Evolutionary conservation across 768 basidiomycete species (phyloP).

Genomic region (Termitomyces eurrhizus): DNA sequence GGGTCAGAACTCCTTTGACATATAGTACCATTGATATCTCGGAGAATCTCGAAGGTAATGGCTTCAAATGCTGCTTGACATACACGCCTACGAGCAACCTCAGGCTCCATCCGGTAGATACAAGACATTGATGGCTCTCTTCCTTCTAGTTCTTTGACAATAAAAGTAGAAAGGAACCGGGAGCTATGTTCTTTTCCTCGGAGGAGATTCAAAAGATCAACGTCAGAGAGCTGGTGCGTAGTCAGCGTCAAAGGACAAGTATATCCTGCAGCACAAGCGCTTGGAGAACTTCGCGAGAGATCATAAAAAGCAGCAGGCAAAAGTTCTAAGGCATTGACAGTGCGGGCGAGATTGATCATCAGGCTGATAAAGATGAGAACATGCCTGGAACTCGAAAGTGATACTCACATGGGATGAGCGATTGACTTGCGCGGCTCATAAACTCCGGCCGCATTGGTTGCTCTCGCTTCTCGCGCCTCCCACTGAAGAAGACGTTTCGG

Average conservation of each 20-base stretch:
- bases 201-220: constrained; percentile 56
- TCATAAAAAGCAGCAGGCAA: constrained; percentile 80
- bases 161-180: constrained; percentile 73
- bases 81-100: constrained; percentile 41
- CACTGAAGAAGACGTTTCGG: constrained; percentile 59
- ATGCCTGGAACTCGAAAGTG: constrained; percentile 2
- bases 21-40: constrained; percentile 67
- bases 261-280: constrained; percentile 54
- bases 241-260: constrained; percentile 30
- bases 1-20: constrained; percentile 67
- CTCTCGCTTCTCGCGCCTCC: constrained; percentile 63
- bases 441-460: constrained; percentile 42
- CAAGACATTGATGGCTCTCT: constrained; percentile 49
- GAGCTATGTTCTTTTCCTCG: constrained; percentile 70
- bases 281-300: constrained; percentile 64
- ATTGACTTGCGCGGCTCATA: constrained; percentile 53
- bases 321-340: constrained; percentile 50
- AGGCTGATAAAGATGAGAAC: constrained; percentile 34
- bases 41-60: constrained; percentile 70
- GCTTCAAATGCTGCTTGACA: constrained; percentile 74
- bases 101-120: constrained; percentile 42
- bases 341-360: constrained; percentile 64
- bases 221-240: constrained; percentile 40
- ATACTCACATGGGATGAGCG: constrained; percentile 67
- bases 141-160: constrained; percentile 71